Base-by-base conservation (phyloP, 108 stramenopile genomes). In the Cyclotella atomus region DNA sequence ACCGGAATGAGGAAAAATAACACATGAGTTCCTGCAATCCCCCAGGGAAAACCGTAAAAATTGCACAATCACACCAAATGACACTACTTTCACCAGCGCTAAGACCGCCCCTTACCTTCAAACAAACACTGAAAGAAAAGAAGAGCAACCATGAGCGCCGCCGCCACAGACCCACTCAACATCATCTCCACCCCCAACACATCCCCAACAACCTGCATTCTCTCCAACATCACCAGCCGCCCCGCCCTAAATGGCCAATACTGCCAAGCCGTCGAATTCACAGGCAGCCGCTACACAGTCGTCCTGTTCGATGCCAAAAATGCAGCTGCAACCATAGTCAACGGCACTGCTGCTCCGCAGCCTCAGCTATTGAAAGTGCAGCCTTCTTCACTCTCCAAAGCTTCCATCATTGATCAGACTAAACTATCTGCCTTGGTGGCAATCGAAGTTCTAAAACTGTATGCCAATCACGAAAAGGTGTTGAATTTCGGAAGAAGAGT, bases 111-210 rank as follows among this genome's bases (percentile, higher is more conserved):
- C n/a, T n/a, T n/a, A n/a, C n/a, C n/a, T n/a, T n/a, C n/a, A n/a
- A n/a, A n/a, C n/a, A n/a, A n/a, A n/a, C n/a, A n/a, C n/a, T n/a
- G n/a, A n/a, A n/a, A n/a, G n/a, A n/a, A n/a, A n/a, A n/a, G n/a
- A n/a, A n/a, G n/a, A n/a, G n/a, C n/a, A n/a, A n/a, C n/a, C n/a
- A n/a, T n/a, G n/a, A n/a, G n/a, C n/a, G n/a, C n/a, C n/a, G n/a
- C n/a, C n/a, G n/a, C n/a, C n/a, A n/a, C n/a, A n/a, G 79, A 80
- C 44, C 79, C 79, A 5, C 67, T 66, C 55, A 46, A 62, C 43
- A 60, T 69, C 61, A 71, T 80, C 55, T 49, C 79, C 27, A 33
- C 71, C 61, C 41, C 71, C 45, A 72, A 68, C 71, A 65, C 47
- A 15, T 60, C 65, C 25, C 67, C 60, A 56, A 66, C 79, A 30